These are phyloP conservation scores for Strobilomyces dryophilus DNA, from an alignment of 768 basidiomycete species.

Conservation along the genomic window DNA sequence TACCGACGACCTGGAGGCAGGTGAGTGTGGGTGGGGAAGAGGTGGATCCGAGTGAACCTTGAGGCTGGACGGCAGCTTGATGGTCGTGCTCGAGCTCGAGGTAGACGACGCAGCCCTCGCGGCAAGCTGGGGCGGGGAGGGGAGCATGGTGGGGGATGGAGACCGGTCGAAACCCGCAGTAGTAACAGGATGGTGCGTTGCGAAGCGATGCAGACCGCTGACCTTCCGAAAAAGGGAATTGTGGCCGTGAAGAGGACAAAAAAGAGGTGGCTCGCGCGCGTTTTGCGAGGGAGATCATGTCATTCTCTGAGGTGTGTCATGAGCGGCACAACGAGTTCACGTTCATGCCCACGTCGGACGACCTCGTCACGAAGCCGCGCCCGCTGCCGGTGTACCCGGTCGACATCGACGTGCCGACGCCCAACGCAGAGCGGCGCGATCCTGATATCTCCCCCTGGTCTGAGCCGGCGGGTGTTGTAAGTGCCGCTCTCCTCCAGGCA, in stretches of 20 bases:
- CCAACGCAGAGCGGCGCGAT: not conserved
- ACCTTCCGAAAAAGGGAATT: constrained; percentile 9
- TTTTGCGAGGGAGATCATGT: constrained; percentile 6
- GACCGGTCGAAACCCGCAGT: constrained; percentile 5
- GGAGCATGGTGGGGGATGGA: not conserved
- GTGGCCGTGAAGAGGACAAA: not conserved
- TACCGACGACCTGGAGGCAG: constrained; percentile 59
- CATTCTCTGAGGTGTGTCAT: constrained; percentile 5
- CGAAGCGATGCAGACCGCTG: constrained; percentile 10
- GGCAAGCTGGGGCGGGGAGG: constrained; percentile 3
- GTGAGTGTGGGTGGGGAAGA: not conserved
- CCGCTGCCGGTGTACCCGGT: constrained; percentile 9
- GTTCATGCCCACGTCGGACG: constrained; percentile 5
- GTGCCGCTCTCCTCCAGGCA: not conserved
- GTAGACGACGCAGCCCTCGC: constrained; percentile 36
- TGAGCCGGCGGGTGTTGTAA: constrained; percentile 11
- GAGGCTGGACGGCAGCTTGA: constrained; percentile 41
- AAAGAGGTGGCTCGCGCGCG: not conserved
- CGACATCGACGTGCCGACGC: not conserved
- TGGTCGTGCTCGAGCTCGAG: constrained; percentile 32
- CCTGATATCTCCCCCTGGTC: constrained; percentile 21
- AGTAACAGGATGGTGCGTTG: constrained; percentile 2
- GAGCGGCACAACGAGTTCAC: constrained; percentile 8
- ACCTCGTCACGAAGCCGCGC: not conserved
- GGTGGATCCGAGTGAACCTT: constrained; percentile 37